These are phyloP conservation scores for Entoloma clypeatum DNA, from an alignment of 1,284 basidiomycete species.

Conservation along the genomic window DNA sequence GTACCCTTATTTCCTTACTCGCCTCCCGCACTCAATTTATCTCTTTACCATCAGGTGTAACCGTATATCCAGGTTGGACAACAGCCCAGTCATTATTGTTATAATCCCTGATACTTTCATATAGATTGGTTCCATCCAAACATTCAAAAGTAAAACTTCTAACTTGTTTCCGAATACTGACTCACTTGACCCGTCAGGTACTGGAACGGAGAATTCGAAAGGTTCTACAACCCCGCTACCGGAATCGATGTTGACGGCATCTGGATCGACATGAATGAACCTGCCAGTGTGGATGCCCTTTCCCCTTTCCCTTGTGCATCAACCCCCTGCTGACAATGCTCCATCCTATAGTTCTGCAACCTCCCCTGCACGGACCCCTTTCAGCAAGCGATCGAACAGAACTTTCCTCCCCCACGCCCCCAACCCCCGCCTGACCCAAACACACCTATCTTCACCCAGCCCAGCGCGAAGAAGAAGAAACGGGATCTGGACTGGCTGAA, in stretches of 20 bases:
- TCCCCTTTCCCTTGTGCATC: neutral
- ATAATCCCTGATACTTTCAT: neutral
- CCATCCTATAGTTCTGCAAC: slow-evolving; percentile 48
- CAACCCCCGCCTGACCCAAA: slow-evolving; percentile 47
- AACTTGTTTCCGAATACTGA: neutral
- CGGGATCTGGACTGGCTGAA: slow-evolving; percentile 42
- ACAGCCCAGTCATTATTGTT: neutral
- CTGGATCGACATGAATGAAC: slow-evolving; percentile 77
- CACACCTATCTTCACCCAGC: slow-evolving; percentile 47
- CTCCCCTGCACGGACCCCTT: slow-evolving; percentile 56
- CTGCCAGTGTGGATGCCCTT: slow-evolving; percentile 47
- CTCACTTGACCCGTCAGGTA: slow-evolving; percentile 33
- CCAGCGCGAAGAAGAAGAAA: slow-evolving; percentile 22
- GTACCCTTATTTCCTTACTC: slow-evolving; percentile 6
- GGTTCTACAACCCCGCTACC: slow-evolving; percentile 53
- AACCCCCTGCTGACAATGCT: neutral
- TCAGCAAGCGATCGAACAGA: slow-evolving; percentile 46
- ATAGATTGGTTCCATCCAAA: slow-evolving; percentile 66
- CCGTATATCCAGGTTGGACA: slow-evolving; percentile 52
- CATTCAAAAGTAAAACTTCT: slow-evolving; percentile 39
- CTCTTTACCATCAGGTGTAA: slow-evolving; percentile 39
- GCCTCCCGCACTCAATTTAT: neutral
- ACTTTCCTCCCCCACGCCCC: slow-evolving; percentile 51
- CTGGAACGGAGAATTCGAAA: slow-evolving; percentile 60
- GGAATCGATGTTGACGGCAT: slow-evolving; percentile 65